Conservation (phyloP, 2,329 filamentous ascomycete species). For the Ophiostoma sp. region DNA sequence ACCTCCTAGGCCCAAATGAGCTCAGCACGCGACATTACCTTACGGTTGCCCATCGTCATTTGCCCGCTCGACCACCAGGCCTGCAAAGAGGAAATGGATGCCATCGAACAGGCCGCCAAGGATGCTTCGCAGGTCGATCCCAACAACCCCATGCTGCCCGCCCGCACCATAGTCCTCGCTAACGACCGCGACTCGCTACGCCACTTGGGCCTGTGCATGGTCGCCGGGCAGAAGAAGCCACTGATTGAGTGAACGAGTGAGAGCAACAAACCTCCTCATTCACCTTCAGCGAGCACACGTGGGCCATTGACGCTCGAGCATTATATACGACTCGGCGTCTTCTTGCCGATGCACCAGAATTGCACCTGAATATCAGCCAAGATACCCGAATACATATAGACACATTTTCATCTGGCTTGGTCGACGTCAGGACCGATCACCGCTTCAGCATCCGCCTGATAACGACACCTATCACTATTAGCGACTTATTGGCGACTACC, state of each 20-base stretch:
- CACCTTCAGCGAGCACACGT: too few species aligned
- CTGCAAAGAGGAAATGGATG: conserved; percentile 98
- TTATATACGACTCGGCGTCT: too few species aligned
- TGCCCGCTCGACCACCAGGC: conserved; percentile 93
- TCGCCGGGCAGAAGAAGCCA: conserved; percentile 65
- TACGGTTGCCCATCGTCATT: conserved; percentile 92
- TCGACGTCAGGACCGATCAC: too few species aligned
- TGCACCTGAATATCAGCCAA: too few species aligned
- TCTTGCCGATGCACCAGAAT: too few species aligned
- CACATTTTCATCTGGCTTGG: too few species aligned
- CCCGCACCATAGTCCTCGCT: conserved; percentile 76
- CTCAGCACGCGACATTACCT: conserved; percentile 80
- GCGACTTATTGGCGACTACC: too few species aligned
- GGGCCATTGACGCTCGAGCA: too few species aligned
- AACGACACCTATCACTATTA: too few species aligned
- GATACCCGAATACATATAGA: too few species aligned
- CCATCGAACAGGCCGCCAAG: conserved; percentile 92
- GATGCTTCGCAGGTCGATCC: conserved; percentile 86
- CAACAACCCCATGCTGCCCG: conserved; percentile 89
- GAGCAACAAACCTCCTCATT: not conserved
- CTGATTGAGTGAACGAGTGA: conserved; percentile 55
- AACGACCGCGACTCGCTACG: conserved; percentile 67
- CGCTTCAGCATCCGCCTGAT: too few species aligned
- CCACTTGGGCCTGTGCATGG: conserved; percentile 63
- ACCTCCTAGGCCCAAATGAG: conserved; percentile 74